Base-by-base conservation (phyloP, 768 basidiomycete genomes). In the Boletus barrowsii region DNA sequence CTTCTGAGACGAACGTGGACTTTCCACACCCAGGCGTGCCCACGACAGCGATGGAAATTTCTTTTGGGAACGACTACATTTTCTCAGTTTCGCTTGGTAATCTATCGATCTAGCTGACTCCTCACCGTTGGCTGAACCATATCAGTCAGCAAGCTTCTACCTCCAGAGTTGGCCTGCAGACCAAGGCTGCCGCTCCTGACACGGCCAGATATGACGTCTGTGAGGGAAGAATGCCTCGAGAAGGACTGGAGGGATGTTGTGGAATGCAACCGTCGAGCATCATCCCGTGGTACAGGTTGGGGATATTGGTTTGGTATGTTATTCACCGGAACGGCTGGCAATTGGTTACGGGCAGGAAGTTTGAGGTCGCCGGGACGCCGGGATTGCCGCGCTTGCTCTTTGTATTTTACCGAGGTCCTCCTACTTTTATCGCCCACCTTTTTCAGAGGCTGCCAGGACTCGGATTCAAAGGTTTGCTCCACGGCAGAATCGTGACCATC, bases 1-100 rank as follows among this genome's bases (percentile, higher is more conserved):
- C 93, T 66, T 86, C 87, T 35, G 77, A 76, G 57, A 97, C 89
- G 47, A 92, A 79, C 3, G 84, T 82, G 2, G 90, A 87, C 72
- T 98, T 98, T 56, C 95, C 96, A 55, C 89, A 93, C 33, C 84
- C 81, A 37, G 78, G 70, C 13, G 83, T 79, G 14, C 96, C 96
- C 37, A 95, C 78, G 33, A 98, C 84, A 32, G 86, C 86, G 30
- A 98, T 75, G 10, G 84, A 83, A 46, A 88, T 61, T 46, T 73
- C 68, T 55, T 63, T 72, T 10, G 62, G 57, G 13, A 69, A 63
- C 17, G 55, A 52, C 72, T 72, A 41, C 18, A 45, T 29, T n/a
- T 22, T 20, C 47, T 58, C 47, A 62, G 58, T 44, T 50, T 53
- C 32, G 40, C 44, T 30, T 35, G 47, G 24, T 18, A 17, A 44